phyloP scores from a whole-genome alignment of 768 basidiomycete genomes.

The Dioszegia crocea region DNA sequence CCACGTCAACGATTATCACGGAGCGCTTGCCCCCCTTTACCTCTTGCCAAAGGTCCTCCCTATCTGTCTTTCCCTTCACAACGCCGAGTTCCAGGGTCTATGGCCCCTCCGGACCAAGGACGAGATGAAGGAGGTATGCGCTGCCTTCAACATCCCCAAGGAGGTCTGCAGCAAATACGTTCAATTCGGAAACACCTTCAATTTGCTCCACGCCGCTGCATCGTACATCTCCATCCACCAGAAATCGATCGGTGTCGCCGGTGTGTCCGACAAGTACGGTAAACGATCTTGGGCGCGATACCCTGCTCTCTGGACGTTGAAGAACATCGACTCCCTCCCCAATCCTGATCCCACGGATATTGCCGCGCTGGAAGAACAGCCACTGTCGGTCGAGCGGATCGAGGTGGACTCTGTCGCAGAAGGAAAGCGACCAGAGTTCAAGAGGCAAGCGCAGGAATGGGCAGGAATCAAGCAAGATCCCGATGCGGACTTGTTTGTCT shows the following conservation, averaged over 20 bases:
- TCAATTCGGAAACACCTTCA: slow-evolving; percentile 97
- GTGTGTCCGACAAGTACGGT: slow-evolving; percentile 93
- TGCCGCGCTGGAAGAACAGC: slow-evolving; percentile 75
- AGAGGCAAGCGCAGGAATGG: slow-evolving; percentile 93
- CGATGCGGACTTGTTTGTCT: slow-evolving; percentile 83
- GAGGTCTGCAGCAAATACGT: slow-evolving; percentile 94
- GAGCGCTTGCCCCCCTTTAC: slow-evolving; percentile 84
- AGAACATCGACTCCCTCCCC: slow-evolving; percentile 89
- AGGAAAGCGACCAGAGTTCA: slow-evolving; percentile 81
- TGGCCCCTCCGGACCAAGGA: slow-evolving; percentile 94
- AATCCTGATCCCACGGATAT: slow-evolving; percentile 92
- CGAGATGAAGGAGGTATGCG: slow-evolving; percentile 97
- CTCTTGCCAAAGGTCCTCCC: slow-evolving; percentile 87
- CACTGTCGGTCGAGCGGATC: slow-evolving; percentile 66
- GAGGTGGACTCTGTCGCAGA: slow-evolving; percentile 75
- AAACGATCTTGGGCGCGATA: slow-evolving; percentile 96
- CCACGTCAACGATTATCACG: slow-evolving; percentile 91
- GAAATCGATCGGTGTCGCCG: slow-evolving; percentile 87
- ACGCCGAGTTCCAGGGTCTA: slow-evolving; percentile 94
- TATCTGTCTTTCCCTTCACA: slow-evolving; percentile 85
- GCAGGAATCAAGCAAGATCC: slow-evolving; percentile 88
- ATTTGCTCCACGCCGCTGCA: slow-evolving; percentile 85
- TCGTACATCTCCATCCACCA: slow-evolving; percentile 89
- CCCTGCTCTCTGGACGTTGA: slow-evolving; percentile 91
- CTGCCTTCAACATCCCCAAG: slow-evolving; percentile 95